Conservation (phyloP, 139 green algal species). For the Coelastrella sp. region DNA sequence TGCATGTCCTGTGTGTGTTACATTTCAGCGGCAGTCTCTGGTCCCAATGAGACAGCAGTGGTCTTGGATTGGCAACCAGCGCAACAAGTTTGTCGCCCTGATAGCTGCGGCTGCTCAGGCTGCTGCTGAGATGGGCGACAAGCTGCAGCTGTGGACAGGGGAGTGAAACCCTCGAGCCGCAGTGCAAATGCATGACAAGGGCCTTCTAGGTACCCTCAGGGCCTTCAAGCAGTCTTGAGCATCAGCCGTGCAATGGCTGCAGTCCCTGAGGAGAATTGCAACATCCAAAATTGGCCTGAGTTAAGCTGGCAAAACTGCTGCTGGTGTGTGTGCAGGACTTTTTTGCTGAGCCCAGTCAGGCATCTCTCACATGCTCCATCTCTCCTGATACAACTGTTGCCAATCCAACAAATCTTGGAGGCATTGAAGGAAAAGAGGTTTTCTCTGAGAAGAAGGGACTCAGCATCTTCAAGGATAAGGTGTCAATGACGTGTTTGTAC, state of each 20-base stretch:
- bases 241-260: background rate
- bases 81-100: too few species aligned
- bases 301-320: background rate
- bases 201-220: background rate
- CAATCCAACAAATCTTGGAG: constrained; percentile 13
- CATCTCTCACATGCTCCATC: constrained; percentile 78
- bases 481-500: background rate
- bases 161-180: too few species aligned
- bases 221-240: background rate
- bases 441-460: constrained; percentile 83
- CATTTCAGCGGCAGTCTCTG: too few species aligned
- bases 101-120: too few species aligned
- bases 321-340: constrained; percentile 61
- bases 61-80: too few species aligned
- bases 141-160: too few species aligned
- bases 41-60: too few species aligned
- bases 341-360: constrained; percentile 80
- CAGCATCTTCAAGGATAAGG: constrained; percentile 85
- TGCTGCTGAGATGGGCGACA: too few species aligned
- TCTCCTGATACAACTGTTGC: constrained; percentile 54
- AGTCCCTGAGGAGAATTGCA: background rate
- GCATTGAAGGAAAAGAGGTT: constrained; percentile 68
- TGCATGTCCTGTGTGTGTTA: background rate
- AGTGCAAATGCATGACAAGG: too few species aligned
- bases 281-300: background rate